Evolutionary conservation across 306 rosid genomes (phyloP).

Genomic region (Trifolium fragiferum): DNA sequence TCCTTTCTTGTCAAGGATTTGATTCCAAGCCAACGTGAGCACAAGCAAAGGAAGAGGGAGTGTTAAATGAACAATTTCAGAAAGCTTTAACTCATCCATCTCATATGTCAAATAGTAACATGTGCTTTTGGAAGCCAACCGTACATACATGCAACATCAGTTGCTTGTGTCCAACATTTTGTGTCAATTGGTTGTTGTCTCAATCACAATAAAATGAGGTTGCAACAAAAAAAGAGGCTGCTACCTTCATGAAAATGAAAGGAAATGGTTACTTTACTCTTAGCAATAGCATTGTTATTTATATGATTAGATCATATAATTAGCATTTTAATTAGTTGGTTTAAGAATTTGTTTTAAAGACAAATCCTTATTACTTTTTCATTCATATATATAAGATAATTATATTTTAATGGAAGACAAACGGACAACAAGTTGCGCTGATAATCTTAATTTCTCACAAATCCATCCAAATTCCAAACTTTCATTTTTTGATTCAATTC

Average conservation of each 20-base stretch:
- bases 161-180: constrained; percentile 56
- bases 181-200: constrained; percentile 44
- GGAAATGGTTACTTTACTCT: neutral
- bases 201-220: constrained; percentile 46
- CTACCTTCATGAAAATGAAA: constrained; percentile 42
- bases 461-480: too few relatives aligned
- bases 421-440: too few relatives aligned
- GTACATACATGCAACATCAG: constrained; percentile 42
- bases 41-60: constrained; percentile 34
- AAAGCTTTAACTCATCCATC: constrained; percentile 57
- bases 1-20: constrained; percentile 48
- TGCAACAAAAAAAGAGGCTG: constrained; percentile 50
- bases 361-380: too few relatives aligned
- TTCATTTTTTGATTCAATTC: too few relatives aligned
- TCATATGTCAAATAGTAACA: too few relatives aligned
- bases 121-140: constrained; percentile 44
- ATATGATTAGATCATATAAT: constrained; percentile 20
- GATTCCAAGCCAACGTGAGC: constrained; percentile 48
- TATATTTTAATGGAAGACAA: too few relatives aligned
- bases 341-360: too few relatives aligned
- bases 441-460: too few relatives aligned
- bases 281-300: neutral
- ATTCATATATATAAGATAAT: too few relatives aligned
- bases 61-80: constrained; percentile 29
- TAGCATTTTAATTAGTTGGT: constrained; percentile 4